Base-by-base conservation (phyloP, 2,329 filamentous ascomycete species). In the Aspergillus awamori region DNA sequence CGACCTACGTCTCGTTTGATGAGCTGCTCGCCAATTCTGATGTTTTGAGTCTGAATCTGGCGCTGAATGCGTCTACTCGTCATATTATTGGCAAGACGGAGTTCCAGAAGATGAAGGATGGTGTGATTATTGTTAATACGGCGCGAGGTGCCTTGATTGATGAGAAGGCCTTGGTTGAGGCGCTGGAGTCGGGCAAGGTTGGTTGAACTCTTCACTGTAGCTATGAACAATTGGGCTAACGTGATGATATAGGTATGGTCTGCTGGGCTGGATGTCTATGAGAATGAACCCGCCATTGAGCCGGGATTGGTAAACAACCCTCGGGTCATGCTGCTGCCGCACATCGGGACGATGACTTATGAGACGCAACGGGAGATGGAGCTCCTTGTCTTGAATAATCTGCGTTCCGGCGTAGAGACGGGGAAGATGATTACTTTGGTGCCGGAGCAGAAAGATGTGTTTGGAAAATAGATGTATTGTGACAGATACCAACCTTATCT, bases 311-410 rank as follows among this genome's bases (percentile, higher is more conserved):
- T 81, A 24, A 74, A 74, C 51, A 80, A 79, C 65, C 73, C 76
- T 4, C 73, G 72, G 43, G 77, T 78, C n/a, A 83, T 87, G 66
- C 67, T 87, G 65, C 70, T 87, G 63, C 86, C 86, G 41, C 86
- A 88, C 67, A 82, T 88, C 64, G 86, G 85, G 20, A 88, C 85
- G 1, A 81, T 76, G 62, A 87, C 85, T 10, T 83, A 80, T 68
- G 85, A 87, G 72, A 87, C 84, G 22, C 84, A 87, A 74, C 82
- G 81, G 65, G 83, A 86, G 58, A 87, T 87, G 85, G 85, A 87
- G 71, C 68, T 86, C 56, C 69, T 87, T 64, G 84, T 87, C 17
- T 63, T 87, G 70, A 79, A 84, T 33, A 87, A 87, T 65, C 64
- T 89, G 71, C 81, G 81, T 69, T 80, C 76, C 33, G 85, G 82